Evolutionary conservation across 179 eudicot species (phyloP).

Genomic region (Nepenthes alata): DNA sequence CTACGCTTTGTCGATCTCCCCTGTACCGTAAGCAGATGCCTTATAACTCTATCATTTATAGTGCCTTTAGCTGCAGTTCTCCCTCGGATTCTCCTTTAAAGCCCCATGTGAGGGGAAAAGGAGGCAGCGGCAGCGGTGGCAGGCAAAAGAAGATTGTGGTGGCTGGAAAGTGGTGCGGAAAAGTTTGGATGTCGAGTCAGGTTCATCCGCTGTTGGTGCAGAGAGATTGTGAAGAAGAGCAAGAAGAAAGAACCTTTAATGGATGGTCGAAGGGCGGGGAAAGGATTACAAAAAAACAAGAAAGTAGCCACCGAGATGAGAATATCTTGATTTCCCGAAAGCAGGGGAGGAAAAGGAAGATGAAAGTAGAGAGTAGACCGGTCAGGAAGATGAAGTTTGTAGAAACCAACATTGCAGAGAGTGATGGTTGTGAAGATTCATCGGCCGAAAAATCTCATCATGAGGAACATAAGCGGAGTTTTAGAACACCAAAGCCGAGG

Average conservation of each 20-base stretch:
- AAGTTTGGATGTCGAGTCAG: slow-evolving; percentile 93
- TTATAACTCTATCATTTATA: slow-evolving; percentile 67
- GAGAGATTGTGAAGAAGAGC: slow-evolving; percentile 30
- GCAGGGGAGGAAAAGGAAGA: slow-evolving; percentile 48
- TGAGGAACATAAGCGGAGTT: slow-evolving; percentile 14
- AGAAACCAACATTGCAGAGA: slow-evolving; percentile 13
- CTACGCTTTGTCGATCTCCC: slow-evolving; percentile 88
- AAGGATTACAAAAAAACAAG: slow-evolving; percentile 27
- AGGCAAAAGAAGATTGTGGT: slow-evolving; percentile 62
- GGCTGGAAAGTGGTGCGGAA: slow-evolving; percentile 97
- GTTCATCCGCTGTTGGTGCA: slow-evolving; percentile 70
- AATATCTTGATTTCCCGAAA: slow-evolving; percentile 21
- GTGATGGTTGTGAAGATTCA: slow-evolving; percentile 22
- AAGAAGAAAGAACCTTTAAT: slow-evolving; percentile 24
- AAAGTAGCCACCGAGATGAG: slow-evolving; percentile 19
- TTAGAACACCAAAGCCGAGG: slow-evolving; percentile 9
- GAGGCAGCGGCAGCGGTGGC: slow-evolving; percentile 22
- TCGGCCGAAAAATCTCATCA: slow-evolving; percentile 13
- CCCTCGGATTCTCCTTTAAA: slow-evolving; percentile 23
- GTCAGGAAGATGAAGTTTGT: slow-evolving; percentile 21
- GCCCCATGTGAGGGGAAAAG: slow-evolving; percentile 7
- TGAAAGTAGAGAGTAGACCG: slow-evolving; percentile 16
- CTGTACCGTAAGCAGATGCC: slow-evolving; percentile 96
- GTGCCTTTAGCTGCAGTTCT: slow-evolving; percentile 63
- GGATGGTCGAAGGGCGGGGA: slow-evolving; percentile 24